Evolutionary conservation across 179 eudicot species (phyloP).

Genomic region (Silene coronaria): DNA sequence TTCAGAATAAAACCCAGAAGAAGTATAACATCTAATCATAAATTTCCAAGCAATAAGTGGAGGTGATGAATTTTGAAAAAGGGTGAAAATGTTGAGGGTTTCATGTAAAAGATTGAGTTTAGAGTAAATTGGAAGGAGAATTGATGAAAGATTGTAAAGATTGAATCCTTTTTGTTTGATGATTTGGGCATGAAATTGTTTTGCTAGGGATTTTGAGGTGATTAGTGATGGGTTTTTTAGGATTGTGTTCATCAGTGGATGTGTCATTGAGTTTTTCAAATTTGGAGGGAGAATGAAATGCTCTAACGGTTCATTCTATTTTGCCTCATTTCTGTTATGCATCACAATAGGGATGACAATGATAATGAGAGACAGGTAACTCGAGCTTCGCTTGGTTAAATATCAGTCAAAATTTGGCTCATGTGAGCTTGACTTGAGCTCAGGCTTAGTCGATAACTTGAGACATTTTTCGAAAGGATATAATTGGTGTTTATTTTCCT

Average conservation of each 20-base stretch:
- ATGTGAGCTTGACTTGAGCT: too few species aligned
- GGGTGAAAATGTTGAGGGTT: slow-evolving; percentile 34
- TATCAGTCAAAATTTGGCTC: too few species aligned
- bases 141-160: slow-evolving; percentile 25
- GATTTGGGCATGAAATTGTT: slow-evolving; percentile 70
- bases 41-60: slow-evolving; percentile 55
- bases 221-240: slow-evolving; percentile 36
- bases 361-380: too few species aligned
- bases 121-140: slow-evolving; percentile 45
- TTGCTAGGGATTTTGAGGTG: slow-evolving; percentile 52
- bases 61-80: slow-evolving; percentile 30
- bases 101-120: slow-evolving; percentile 46
- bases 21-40: slow-evolving; percentile 53
- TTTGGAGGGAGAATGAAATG: slow-evolving; percentile 9
- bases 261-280: slow-evolving; percentile 13
- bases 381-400: too few species aligned
- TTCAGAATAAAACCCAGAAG: slow-evolving; percentile 33
- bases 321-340: too few species aligned
- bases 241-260: slow-evolving; percentile 31
- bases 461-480: too few species aligned
- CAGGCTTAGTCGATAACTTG: too few species aligned
- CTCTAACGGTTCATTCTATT: too few species aligned
- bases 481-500: too few species aligned
- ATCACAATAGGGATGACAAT: too few species aligned
- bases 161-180: slow-evolving; percentile 32